A percentile compares a stretch with the other conserved stretches of the same genome.
Conservation (phyloP, 345 rosid species). For the Eutrema yunnanense region DNA sequence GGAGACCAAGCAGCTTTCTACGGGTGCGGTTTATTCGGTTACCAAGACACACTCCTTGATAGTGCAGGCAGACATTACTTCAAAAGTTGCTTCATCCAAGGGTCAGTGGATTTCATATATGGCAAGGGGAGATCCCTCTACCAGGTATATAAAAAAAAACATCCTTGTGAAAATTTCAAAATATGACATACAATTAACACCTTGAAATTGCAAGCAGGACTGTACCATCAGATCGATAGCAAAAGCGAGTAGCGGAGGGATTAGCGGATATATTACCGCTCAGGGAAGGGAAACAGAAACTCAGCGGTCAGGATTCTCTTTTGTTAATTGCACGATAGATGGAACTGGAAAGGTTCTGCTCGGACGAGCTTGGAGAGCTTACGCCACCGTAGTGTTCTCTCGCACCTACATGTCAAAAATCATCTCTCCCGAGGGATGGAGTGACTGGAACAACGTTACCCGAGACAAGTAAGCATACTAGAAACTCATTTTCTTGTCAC, state of each 20-base stretch:
- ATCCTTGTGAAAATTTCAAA: not conserved
- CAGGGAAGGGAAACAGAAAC: slow-evolving; percentile 39
- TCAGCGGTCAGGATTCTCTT: slow-evolving; percentile 61
- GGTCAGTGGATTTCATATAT: slow-evolving; percentile 65
- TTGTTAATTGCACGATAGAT: slow-evolving; percentile 45
- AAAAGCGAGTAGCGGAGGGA: slow-evolving; percentile 31
- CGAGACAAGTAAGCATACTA: slow-evolving; percentile 32
- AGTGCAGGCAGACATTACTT: slow-evolving; percentile 56
- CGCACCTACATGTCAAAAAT: slow-evolving; percentile 56
- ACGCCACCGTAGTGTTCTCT: slow-evolving; percentile 60
- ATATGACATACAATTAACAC: not conserved
- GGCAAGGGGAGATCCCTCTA: slow-evolving; percentile 70
- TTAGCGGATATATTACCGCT: slow-evolving; percentile 49
- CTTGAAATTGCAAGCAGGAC: slow-evolving; percentile 20
- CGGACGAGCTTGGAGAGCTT: slow-evolving; percentile 73
- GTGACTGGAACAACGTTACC: slow-evolving; percentile 53
- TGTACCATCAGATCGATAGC: slow-evolving; percentile 50
- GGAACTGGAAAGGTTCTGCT: slow-evolving; percentile 68
- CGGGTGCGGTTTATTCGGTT: slow-evolving; percentile 64
- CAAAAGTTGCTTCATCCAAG: slow-evolving; percentile 49
- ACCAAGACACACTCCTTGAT: slow-evolving; percentile 72
- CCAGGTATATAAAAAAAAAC: slow-evolving; percentile 26
- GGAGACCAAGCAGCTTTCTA: slow-evolving; percentile 64
- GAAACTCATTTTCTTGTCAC: not conserved
- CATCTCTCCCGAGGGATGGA: slow-evolving; percentile 59